Conservation (phyloP, 164 flowering plant genomes). For the Magnolia officinalis region DNA sequence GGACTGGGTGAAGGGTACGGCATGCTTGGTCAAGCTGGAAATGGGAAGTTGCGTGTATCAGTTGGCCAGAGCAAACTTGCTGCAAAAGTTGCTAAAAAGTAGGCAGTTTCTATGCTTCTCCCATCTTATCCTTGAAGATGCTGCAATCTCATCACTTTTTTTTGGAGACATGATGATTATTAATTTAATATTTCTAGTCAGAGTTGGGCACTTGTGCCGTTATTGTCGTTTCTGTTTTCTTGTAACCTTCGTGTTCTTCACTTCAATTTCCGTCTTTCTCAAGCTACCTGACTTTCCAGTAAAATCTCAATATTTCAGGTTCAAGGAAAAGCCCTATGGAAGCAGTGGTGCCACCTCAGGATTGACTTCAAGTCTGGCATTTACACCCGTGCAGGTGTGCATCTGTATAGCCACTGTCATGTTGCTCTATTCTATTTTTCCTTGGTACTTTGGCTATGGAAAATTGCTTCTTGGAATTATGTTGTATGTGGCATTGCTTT, state of each 20-base stretch:
- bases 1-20: conserved; percentile 99
- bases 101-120: conserved; percentile 13
- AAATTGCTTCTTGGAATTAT: background rate
- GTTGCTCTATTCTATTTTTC: background rate
- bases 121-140: background rate
- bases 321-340: conserved; percentile 82
- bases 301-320: conserved; percentile 38
- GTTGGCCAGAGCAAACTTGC: conserved; percentile 88
- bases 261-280: background rate
- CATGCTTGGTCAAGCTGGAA: conserved; percentile 99
- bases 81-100: conserved; percentile 95
- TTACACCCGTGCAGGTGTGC: conserved; percentile 92
- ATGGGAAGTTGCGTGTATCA: conserved; percentile 89
- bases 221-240: background rate
- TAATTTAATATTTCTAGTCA: background rate
- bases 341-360: conserved; percentile 94
- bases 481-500: too few species aligned
- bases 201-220: background rate
- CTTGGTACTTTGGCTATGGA: background rate
- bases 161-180: background rate
- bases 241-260: background rate
- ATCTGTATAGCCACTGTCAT: background rate
- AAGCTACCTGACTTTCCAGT: background rate
- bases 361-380: conserved; percentile 86
- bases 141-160: background rate